Evolutionary conservation across 78 protist genomes (phyloP).

Genomic region (Creolimax fragrantissima): DNA sequence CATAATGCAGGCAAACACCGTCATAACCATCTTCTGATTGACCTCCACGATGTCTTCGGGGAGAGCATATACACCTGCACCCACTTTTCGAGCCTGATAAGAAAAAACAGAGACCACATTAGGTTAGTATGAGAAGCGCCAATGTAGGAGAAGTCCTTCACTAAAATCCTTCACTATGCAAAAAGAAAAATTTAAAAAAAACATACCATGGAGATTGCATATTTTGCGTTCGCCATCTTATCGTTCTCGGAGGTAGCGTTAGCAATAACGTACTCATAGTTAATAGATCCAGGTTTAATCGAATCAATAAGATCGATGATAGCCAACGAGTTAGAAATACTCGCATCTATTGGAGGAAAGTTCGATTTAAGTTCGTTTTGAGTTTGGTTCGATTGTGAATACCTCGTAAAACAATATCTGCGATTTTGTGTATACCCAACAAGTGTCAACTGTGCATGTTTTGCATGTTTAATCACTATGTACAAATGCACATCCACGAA

Average conservation of each 20-base stretch:
- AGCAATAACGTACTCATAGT: constrained; percentile 40
- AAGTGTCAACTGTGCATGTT: too few relatives aligned
- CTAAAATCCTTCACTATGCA: too few relatives aligned
- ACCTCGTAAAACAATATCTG: too few relatives aligned
- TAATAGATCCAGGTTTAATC: constrained; percentile 60
- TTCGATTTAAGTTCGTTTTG: too few relatives aligned
- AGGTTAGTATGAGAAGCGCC: too few relatives aligned
- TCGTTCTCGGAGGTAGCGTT: constrained; percentile 44
- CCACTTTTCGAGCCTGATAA: constrained; percentile 71
- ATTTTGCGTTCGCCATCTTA: constrained; percentile 64
- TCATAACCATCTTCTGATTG: constrained; percentile 65
- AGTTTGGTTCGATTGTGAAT: too few relatives aligned
- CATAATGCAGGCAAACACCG: constrained; percentile 23
- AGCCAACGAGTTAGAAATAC: constrained; percentile 41
- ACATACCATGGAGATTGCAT: constrained; percentile 48
- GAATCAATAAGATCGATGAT: constrained; percentile 67
- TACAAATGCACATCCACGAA: too few relatives aligned
- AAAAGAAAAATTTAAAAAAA: too few relatives aligned
- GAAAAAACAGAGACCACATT: too few relatives aligned
- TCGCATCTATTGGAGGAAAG: constrained; percentile 2
- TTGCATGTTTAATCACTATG: too few relatives aligned
- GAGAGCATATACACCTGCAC: constrained; percentile 73
- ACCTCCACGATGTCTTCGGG: constrained; percentile 87
- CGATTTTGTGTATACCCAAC: too few relatives aligned
- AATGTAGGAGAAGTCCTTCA: too few relatives aligned